phyloP scores from a whole-genome alignment of 169 alveolate genomes.

The Plasmodium knowlesi region DNA sequence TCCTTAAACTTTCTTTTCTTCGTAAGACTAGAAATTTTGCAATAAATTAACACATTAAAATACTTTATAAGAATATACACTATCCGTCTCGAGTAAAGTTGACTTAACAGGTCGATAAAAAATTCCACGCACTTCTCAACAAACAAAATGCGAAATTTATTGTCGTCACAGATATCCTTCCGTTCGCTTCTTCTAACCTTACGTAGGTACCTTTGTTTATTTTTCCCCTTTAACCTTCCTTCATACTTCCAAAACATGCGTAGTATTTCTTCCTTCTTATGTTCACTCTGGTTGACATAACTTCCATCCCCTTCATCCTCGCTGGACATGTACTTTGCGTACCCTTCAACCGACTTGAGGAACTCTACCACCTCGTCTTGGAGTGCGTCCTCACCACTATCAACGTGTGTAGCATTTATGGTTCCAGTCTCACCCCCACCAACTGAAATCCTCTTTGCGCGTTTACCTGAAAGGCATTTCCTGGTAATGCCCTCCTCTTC shows the following conservation, averaged over 20 bases:
- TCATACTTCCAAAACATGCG: slow-evolving; percentile 50
- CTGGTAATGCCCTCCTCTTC: not conserved
- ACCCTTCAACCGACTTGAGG: slow-evolving; percentile 11
- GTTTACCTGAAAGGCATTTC: not conserved
- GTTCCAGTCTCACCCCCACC: not conserved
- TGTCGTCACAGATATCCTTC: not conserved
- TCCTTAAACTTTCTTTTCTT: slow-evolving; percentile 58
- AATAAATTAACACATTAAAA: slow-evolving; percentile 68
- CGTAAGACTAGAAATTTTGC: slow-evolving; percentile 58
- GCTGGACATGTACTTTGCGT: slow-evolving; percentile 14
- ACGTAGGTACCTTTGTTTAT: not conserved
- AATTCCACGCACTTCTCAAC: slow-evolving; percentile 69
- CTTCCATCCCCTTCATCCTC: slow-evolving; percentile 38
- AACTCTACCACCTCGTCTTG: not conserved
- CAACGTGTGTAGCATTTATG: not conserved
- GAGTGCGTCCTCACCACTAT: not conserved
- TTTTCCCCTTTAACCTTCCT: slow-evolving; percentile 9
- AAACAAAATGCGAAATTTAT: slow-evolving; percentile 33
- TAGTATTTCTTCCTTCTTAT: slow-evolving; percentile 61
- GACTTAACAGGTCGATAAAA: slow-evolving; percentile 70
- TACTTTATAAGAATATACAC: slow-evolving; percentile 46
- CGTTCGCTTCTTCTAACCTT: not conserved
- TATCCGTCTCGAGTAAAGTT: slow-evolving; percentile 68
- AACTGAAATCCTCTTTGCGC: not conserved
- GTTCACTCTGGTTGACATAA: slow-evolving; percentile 7